These are phyloP conservation scores for Cryptococcus sp. DNA, from an alignment of 1,284 basidiomycete species.

Conservation along the genomic window DNA sequence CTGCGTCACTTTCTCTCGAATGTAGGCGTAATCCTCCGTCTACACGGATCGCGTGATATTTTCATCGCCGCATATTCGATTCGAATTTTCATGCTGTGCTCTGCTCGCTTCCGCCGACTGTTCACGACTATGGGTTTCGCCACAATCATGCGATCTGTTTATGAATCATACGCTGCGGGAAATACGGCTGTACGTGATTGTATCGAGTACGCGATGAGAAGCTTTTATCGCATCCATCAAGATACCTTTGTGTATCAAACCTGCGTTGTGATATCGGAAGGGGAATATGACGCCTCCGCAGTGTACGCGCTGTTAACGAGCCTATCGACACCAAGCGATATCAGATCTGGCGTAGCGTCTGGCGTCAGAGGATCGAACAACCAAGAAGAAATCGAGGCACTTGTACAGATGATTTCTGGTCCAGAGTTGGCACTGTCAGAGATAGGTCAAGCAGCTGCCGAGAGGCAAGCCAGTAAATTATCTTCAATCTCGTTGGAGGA, in stretches of 20 bases:
- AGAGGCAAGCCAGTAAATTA: conserved; percentile 59
- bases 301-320: conserved; percentile 43
- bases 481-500: conserved; percentile 62
- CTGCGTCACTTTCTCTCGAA: conserved; percentile 68
- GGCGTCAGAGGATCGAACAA: conserved; percentile 69
- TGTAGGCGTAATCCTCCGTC: conserved; percentile 65
- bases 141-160: conserved; percentile 67
- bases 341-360: conserved; percentile 54
- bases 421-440: conserved; percentile 58
- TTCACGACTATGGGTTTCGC: conserved; percentile 71
- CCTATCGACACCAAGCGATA: conserved; percentile 24
- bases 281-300: conserved; percentile 58
- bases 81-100: conserved; percentile 68
- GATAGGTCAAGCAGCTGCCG: conserved; percentile 62
- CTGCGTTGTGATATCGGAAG: conserved; percentile 62
- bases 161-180: conserved; percentile 67
- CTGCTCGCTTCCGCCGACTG: conserved; percentile 71
- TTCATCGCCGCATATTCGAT: conserved; percentile 66
- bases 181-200: conserved; percentile 63
- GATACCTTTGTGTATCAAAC: conserved; percentile 76
- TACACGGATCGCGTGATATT: conserved; percentile 69
- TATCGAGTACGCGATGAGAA: conserved; percentile 69
- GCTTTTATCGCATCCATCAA: conserved; percentile 73
- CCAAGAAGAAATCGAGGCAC: conserved; percentile 68
- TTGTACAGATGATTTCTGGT: conserved; percentile 59